phyloP scores from a whole-genome alignment of 352 stramenopile species.

The Peronospora tabacina region DNA sequence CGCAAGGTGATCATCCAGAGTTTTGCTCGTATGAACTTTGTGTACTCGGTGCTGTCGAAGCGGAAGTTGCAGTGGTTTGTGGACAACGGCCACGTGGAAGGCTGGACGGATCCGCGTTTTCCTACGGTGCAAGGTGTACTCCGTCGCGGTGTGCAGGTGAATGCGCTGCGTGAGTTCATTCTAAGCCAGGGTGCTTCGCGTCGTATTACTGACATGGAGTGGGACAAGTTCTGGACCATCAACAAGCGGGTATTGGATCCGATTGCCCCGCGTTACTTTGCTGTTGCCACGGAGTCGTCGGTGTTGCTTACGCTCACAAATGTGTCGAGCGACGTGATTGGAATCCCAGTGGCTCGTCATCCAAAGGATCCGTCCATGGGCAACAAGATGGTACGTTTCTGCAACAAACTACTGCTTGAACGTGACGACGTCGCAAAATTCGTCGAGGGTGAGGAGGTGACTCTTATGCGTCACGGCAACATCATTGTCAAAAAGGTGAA shows the following conservation, averaged over 20 bases:
- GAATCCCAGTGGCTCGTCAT: slow-evolving; percentile 59
- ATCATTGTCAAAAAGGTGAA: slow-evolving; percentile 73
- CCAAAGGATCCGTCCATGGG: slow-evolving; percentile 74
- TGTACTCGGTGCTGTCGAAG: slow-evolving; percentile 98
- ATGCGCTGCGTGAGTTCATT: slow-evolving; percentile 96
- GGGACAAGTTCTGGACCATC: slow-evolving; percentile 99
- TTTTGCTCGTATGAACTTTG: slow-evolving; percentile 99
- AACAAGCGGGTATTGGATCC: slow-evolving; percentile 99
- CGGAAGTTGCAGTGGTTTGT: slow-evolving; percentile 99
- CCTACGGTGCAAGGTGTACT: slow-evolving; percentile 96
- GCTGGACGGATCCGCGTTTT: slow-evolving; percentile 98
- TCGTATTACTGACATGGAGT: slow-evolving; percentile 98
- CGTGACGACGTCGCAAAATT: slow-evolving; percentile 91
- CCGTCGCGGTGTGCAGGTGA: slow-evolving; percentile 92
- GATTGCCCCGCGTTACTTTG: slow-evolving; percentile 94
- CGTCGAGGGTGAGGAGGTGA: slow-evolving; percentile 94
- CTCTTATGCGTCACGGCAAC: slow-evolving; percentile 96
- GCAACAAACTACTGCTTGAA: slow-evolving; percentile 90
- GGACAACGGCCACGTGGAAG: slow-evolving; percentile 92
- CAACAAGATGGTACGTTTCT: slow-evolving; percentile 87
- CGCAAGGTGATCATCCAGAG: slow-evolving; percentile 87
- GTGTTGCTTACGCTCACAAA: slow-evolving; percentile 87
- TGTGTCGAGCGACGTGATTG: slow-evolving; percentile 48
- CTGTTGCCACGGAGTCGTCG: slow-evolving; percentile 85
- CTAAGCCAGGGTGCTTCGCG: slow-evolving; percentile 93